Conservation (phyloP, 345 rosid genomes). For the sweet orange (Citrus sinensis) region DNA sequence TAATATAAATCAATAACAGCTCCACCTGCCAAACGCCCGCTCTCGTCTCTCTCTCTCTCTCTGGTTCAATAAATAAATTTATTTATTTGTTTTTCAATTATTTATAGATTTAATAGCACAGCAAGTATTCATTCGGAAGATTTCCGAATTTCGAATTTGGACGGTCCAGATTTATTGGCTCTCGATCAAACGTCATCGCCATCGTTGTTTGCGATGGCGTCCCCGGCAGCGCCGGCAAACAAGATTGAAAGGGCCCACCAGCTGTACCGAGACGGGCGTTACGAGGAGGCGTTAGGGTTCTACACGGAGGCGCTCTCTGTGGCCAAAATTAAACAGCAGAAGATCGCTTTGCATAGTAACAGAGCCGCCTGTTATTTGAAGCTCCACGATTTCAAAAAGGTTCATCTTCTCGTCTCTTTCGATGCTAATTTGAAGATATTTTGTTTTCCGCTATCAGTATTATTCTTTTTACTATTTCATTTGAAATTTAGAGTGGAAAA, state of each 20-base stretch:
- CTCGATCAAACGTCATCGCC: constrained; percentile 9
- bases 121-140: not conserved
- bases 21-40: not conserved
- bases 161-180: not conserved
- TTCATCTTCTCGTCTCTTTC: not conserved
- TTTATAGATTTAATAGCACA: not conserved
- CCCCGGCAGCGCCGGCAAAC: constrained; percentile 39
- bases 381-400: constrained; percentile 75
- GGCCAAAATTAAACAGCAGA: constrained; percentile 69
- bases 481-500: not conserved
- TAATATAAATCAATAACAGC: not conserved
- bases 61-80: not conserved
- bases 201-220: constrained; percentile 37
- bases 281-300: constrained; percentile 60
- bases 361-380: constrained; percentile 92
- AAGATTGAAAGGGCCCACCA: constrained; percentile 88
- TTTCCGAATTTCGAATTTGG: not conserved
- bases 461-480: too few species aligned
- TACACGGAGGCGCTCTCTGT: constrained; percentile 74
- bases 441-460: not conserved
- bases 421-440: not conserved
- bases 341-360: constrained; percentile 90
- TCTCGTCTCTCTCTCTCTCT: not conserved
- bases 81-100: too few species aligned
- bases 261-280: constrained; percentile 74